Base-by-base conservation (phyloP, 2,329 filamentous ascomycete genomes). In the Cryphonectria japonica region DNA sequence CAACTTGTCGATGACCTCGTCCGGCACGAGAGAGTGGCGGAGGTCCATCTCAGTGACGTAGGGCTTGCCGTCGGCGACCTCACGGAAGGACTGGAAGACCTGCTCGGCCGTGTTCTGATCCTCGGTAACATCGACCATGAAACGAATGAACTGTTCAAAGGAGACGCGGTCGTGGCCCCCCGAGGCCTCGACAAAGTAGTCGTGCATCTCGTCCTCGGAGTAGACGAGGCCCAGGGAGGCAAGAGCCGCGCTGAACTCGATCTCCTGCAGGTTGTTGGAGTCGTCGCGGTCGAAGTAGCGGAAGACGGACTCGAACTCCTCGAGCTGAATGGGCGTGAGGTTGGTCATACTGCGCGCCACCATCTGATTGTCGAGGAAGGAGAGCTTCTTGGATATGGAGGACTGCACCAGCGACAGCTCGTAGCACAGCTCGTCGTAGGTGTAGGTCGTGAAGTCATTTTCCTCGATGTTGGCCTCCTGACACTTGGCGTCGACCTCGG, bases 391-490 rank as follows among this genome's bases (percentile, higher is more conserved):
- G 74, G 94, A 92, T 39, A 98, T 95, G 14, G 93, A 96, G 41
- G 93, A 92, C 79, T 94, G 95, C 70, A 98, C 96, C 41, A 99
- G 87, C 22, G 93, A 91, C 71, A 98, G 87, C 82, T 99, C 96
- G 82, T 99, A 99, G 72, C 91, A 90, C 59, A 99, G 87, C 82
- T 99, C 96, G 79, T 99, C 96, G 80, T 98, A 96, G 13, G 95
- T 97, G 82, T 98, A 98, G 11, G 95, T 98, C n/a, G 96, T 99
- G 81, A 96, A 98, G 83, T 99, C 96, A 81, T 99, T 99, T 78
- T 99, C 96, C 81, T 99, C 96, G 74, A 99, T 98, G 80, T 99
- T 98, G 73, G 96, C 96, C 83, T 98, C 95, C 72, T 91, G 88
- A 79, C 96, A 99, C 82, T 97, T 94, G 74, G 90, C 89, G 78